Conservation (phyloP, 2,329 filamentous ascomycete species). For the Paramyrothecium roridum region DNA sequence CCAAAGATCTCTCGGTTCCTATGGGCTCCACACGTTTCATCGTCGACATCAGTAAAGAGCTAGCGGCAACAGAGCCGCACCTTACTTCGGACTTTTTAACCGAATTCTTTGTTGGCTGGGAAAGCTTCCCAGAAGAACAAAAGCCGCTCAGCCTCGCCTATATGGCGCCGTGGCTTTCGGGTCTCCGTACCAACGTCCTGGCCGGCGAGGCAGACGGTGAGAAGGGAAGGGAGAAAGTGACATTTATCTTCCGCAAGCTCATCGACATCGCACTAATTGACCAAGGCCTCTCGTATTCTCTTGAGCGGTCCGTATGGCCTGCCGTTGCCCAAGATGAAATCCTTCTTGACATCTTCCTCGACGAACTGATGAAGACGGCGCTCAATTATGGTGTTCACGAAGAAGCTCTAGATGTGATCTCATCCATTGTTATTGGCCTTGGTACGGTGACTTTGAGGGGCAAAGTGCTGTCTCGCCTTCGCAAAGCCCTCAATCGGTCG, state of each 20-base stretch:
- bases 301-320: constrained; percentile 67
- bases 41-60: constrained; percentile 60
- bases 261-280: constrained; percentile 64
- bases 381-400: constrained; percentile 55
- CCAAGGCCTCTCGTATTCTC: constrained; percentile 52
- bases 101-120: constrained; percentile 73
- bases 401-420: constrained; percentile 57
- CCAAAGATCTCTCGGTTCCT: constrained; percentile 62
- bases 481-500: constrained; percentile 65
- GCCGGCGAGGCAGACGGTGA: constrained; percentile 60
- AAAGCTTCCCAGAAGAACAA: constrained; percentile 65
- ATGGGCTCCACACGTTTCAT: constrained; percentile 62
- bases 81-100: constrained; percentile 67
- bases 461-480: constrained; percentile 61
- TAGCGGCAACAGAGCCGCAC: constrained; percentile 62
- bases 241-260: constrained; percentile 60
- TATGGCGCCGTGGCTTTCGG: constrained; percentile 66
- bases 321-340: constrained; percentile 62
- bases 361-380: constrained; percentile 64
- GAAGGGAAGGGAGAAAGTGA: constrained; percentile 63
- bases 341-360: constrained; percentile 63
- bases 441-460: constrained; percentile 64
- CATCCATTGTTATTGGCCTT: constrained; percentile 60
- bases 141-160: constrained; percentile 65
- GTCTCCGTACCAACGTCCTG: constrained; percentile 57